These are phyloP conservation scores for Microbotryum lychnidis-dioicae DNA, from an alignment of 1,284 basidiomycete species.

Conservation along the genomic window DNA sequence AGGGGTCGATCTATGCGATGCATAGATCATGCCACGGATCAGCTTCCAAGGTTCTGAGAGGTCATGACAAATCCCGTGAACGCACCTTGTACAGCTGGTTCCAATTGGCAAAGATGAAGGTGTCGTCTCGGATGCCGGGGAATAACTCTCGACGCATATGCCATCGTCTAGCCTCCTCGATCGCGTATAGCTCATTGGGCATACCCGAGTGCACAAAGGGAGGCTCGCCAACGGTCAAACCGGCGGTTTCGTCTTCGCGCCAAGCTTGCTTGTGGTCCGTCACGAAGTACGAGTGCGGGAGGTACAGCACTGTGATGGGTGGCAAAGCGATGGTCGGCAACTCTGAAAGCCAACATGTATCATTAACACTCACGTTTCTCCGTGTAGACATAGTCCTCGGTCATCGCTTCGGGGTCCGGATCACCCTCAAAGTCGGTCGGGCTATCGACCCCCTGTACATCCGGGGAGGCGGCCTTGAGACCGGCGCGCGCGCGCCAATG, in stretches of 20 bases:
- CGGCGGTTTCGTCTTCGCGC: slow-evolving; percentile 20
- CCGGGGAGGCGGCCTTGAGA: slow-evolving; percentile 4
- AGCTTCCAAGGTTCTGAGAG: not conserved
- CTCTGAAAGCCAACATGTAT: no score
- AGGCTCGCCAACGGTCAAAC: slow-evolving; percentile 7
- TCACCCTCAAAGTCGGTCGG: slow-evolving; percentile 45
- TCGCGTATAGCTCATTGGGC: slow-evolving; percentile 44
- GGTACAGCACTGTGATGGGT: slow-evolving; percentile 43
- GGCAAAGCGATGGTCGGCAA: no score
- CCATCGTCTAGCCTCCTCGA: slow-evolving; percentile 47
- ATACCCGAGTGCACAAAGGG: slow-evolving; percentile 24
- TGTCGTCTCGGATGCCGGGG: slow-evolving; percentile 47
- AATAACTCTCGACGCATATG: slow-evolving; percentile 47
- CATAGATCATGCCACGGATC: not conserved
- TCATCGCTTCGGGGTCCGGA: slow-evolving; percentile 49
- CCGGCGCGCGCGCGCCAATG: slow-evolving; percentile 39
- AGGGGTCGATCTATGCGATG: slow-evolving; percentile 47
- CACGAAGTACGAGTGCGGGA: slow-evolving; percentile 57
- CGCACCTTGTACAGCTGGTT: slow-evolving; percentile 54
- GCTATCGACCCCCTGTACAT: not conserved
- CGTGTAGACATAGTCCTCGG: slow-evolving; percentile 50
- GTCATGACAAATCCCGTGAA: not conserved
- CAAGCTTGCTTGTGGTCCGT: slow-evolving; percentile 56
- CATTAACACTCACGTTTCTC: slow-evolving; percentile 40
- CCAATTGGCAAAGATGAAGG: slow-evolving; percentile 56